These are phyloP conservation scores for Phytomonas sp. DNA, from an alignment of 208 protist species.

Conservation along the genomic window DNA sequence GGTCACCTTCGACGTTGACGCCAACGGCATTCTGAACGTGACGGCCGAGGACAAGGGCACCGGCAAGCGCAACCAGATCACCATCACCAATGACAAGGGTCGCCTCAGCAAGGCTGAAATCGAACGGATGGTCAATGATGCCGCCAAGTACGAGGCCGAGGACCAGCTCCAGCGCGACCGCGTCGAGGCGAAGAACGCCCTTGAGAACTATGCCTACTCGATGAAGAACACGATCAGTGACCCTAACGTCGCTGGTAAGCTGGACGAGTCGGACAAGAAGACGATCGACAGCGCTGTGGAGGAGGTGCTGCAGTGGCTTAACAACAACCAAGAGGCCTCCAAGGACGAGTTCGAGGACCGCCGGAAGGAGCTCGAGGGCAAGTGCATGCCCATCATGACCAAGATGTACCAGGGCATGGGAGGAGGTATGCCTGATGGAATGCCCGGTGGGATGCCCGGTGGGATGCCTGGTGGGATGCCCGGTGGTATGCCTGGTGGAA, in stretches of 20 bases:
- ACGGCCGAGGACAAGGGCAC: conserved; percentile 93
- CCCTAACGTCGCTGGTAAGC: conserved; percentile 83
- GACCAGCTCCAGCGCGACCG: conserved; percentile 78
- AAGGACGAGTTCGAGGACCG: conserved; percentile 49
- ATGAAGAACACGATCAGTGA: conserved; percentile 93
- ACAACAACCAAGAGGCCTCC: conserved; percentile 59
- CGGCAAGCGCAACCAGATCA: conserved; percentile 93
- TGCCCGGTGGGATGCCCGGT: conserved; percentile 26
- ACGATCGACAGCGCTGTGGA: conserved; percentile 81
- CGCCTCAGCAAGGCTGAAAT: conserved; percentile 92
- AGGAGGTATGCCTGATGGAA: conserved; percentile 26
- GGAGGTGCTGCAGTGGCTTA: conserved; percentile 90
- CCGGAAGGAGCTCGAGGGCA: conserved; percentile 40
- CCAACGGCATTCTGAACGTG: conserved; percentile 97
- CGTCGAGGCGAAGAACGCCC: conserved; percentile 88
- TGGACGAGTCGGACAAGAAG: conserved; percentile 86
- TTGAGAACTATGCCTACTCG: conserved; percentile 94
- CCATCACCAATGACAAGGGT: conserved; percentile 97
- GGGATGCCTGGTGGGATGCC: conserved; percentile 17
- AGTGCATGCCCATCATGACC: conserved; percentile 82
- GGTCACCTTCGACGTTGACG: conserved; percentile 97
- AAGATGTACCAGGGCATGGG: conserved; percentile 77
- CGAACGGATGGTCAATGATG: conserved; percentile 92
- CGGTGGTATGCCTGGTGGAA: conserved; percentile 9
- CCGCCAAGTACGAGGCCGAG: conserved; percentile 87